These are phyloP conservation scores for Fusarium succisae DNA, from an alignment of 2,329 filamentous ascomycete genomes.

Conservation along the genomic window DNA sequence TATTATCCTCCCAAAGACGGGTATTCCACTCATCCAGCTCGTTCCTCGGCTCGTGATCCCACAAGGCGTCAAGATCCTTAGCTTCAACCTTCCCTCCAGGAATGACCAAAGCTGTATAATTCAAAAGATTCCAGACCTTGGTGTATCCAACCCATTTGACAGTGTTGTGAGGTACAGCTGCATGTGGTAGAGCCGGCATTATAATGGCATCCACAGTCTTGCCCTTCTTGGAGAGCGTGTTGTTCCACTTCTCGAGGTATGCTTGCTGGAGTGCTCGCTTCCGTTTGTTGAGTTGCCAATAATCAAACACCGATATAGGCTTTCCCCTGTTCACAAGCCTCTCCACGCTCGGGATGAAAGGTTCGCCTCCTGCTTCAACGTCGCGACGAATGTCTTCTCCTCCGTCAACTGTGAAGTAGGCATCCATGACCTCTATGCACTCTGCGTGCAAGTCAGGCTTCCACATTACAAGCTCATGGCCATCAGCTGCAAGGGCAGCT, in stretches of 20 bases:
- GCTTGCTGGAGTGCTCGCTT: constrained; percentile 54
- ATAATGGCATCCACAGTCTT: constrained; percentile 64
- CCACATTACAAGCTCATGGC: constrained; percentile 66
- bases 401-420: constrained; percentile 70
- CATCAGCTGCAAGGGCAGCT: constrained; percentile 52
- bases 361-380: constrained; percentile 64
- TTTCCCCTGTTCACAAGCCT: constrained; percentile 61
- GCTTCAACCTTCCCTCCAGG: constrained; percentile 27
- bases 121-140: constrained; percentile 45
- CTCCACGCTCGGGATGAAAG: constrained; percentile 67
- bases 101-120: constrained; percentile 42
- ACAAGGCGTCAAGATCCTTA: not conserved
- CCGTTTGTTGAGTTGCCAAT: constrained; percentile 72
- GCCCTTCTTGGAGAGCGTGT: constrained; percentile 53
- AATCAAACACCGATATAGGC: constrained; percentile 69
- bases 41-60: constrained; percentile 5
- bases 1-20: constrained; percentile 11
- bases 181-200: constrained; percentile 68
- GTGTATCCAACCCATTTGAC: constrained; percentile 60
- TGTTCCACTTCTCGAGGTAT: constrained; percentile 69
- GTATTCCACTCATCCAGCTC: constrained; percentile 18
- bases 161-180: constrained; percentile 56
- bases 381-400: constrained; percentile 69
- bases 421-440: constrained; percentile 68
- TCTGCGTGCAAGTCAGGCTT: constrained; percentile 60